A percentile compares a stretch with the other conserved stretches of the same genome.
Conservation (phyloP, 2,329 filamentous ascomycete species). For the Conoideocrella luteorostrata region DNA sequence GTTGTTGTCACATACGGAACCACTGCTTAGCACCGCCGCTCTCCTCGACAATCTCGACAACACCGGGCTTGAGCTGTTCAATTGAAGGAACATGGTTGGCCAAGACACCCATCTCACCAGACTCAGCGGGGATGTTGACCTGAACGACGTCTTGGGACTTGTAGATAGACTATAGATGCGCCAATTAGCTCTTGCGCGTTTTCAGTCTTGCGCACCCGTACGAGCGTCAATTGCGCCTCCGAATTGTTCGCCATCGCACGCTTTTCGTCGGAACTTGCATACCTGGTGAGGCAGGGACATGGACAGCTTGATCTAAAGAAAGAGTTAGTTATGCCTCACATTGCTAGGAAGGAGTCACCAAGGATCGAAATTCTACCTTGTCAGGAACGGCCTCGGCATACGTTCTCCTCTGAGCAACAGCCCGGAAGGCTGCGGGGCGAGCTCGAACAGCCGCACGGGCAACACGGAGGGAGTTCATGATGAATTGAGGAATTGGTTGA, state of each 20-base stretch:
- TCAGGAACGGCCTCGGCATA: conserved; percentile 85
- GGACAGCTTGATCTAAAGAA: conserved; percentile 82
- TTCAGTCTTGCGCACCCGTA: conserved; percentile 13
- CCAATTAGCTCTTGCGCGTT: conserved; percentile 39
- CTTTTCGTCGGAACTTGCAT: conserved; percentile 36
- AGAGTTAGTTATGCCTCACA: conserved; percentile 18
- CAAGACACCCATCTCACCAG: conserved; percentile 98
- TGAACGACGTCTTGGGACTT: conserved; percentile 71
- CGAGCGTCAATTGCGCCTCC: conserved; percentile 21
- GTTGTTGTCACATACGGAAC: conserved; percentile 68
- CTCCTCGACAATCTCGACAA: conserved; percentile 95
- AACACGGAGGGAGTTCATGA: conserved; percentile 92
- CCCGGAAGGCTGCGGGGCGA: conserved; percentile 69
- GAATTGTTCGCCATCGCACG: conserved; percentile 13
- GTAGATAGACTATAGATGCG: conserved; percentile 59
- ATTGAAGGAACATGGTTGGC: conserved; percentile 98
- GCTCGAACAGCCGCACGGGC: conserved; percentile 84
- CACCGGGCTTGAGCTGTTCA: conserved; percentile 95
- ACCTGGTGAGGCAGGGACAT: conserved; percentile 97
- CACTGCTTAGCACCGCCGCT: conserved; percentile 85
- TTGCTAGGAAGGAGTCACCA: conserved; percentile 12
- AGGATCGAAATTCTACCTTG: conserved; percentile 51
- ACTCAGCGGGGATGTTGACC: conserved; percentile 97
- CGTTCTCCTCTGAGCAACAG: conserved; percentile 74
- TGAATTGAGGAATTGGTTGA: conserved; percentile 46